A percentile compares a stretch with the other conserved stretches of the same genome.
Conservation (phyloP, 2,329 filamentous ascomycete species). For the Seiridium unicorne region DNA sequence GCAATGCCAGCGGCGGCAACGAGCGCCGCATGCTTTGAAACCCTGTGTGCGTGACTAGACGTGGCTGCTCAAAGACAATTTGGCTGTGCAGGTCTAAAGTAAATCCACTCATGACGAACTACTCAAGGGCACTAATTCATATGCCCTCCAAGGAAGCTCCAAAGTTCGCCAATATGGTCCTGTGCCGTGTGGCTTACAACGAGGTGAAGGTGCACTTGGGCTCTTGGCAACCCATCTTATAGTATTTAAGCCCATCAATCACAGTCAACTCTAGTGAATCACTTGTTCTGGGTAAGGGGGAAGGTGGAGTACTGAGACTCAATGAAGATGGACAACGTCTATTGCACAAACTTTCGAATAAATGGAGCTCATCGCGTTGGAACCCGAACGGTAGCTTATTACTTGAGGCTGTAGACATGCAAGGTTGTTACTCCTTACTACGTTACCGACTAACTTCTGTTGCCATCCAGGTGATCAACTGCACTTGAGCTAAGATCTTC, state of each 20-base stretch:
- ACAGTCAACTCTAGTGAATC: neutral
- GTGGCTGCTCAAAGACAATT: neutral
- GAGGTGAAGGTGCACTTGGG: neutral
- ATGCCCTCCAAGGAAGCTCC: neutral
- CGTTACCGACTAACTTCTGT: too few species aligned
- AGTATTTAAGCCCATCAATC: neutral
- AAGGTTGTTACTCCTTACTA: too few species aligned
- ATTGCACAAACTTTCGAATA: too few species aligned
- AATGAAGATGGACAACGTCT: too few species aligned
- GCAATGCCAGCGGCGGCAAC: neutral
- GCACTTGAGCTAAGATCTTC: too few species aligned
- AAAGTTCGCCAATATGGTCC: neutral
- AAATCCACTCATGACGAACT: neutral
- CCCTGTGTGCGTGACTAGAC: neutral
- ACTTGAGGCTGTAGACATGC: too few species aligned
- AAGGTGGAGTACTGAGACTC: neutral
- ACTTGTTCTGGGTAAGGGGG: neutral
- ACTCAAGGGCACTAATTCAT: too few species aligned
- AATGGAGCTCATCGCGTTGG: too few species aligned
- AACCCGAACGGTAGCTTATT: too few species aligned
- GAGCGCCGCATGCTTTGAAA: neutral
- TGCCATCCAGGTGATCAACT: too few species aligned
- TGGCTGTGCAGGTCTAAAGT: neutral
- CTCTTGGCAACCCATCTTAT: neutral
- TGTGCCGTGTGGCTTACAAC: neutral